Evolutionary conservation across 495 filamentous ascomycete genomes (phyloP).

Genomic region (Lichenothelia convexa): DNA sequence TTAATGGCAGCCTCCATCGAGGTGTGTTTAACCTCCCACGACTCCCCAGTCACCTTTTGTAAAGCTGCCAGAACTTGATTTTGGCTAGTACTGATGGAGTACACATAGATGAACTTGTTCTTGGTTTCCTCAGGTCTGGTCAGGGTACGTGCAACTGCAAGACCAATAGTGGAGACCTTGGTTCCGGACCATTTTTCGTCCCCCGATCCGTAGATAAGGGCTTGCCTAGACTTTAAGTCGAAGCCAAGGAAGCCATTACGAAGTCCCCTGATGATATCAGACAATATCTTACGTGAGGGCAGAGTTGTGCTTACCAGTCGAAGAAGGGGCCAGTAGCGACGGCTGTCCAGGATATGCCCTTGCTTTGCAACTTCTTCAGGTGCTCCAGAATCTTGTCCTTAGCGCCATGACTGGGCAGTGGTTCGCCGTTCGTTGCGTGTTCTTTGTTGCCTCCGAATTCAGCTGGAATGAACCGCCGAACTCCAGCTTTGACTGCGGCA

Average conservation of each 20-base stretch:
- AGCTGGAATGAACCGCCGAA: slow-evolving; percentile 22
- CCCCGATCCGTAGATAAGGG: slow-evolving; percentile 29
- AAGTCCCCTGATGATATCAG: slow-evolving; percentile 16
- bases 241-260: slow-evolving; percentile 28
- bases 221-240: slow-evolving; percentile 22
- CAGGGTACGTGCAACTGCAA: slow-evolving; percentile 25
- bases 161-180: slow-evolving; percentile 24
- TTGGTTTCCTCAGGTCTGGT: slow-evolving; percentile 20
- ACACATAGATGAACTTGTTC: slow-evolving; percentile 31
- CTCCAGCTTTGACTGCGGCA: slow-evolving; percentile 21
- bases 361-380: slow-evolving; percentile 24
- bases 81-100: slow-evolving; percentile 28
- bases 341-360: slow-evolving; percentile 29
- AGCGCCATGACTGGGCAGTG: slow-evolving; percentile 21
- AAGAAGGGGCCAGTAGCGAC: slow-evolving; percentile 32
- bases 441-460: slow-evolving; percentile 18
- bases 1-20: slow-evolving; percentile 16
- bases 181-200: slow-evolving; percentile 21
- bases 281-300: neutral
- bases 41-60: slow-evolving; percentile 24
- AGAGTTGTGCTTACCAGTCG: slow-evolving; percentile 25
- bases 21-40: slow-evolving; percentile 23
- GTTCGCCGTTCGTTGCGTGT: slow-evolving; percentile 18
- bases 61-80: slow-evolving; percentile 25
- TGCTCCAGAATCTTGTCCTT: slow-evolving; percentile 30